phyloP scores from a whole-genome alignment of 768 basidiomycete genomes.

The Suillus paluster region DNA sequence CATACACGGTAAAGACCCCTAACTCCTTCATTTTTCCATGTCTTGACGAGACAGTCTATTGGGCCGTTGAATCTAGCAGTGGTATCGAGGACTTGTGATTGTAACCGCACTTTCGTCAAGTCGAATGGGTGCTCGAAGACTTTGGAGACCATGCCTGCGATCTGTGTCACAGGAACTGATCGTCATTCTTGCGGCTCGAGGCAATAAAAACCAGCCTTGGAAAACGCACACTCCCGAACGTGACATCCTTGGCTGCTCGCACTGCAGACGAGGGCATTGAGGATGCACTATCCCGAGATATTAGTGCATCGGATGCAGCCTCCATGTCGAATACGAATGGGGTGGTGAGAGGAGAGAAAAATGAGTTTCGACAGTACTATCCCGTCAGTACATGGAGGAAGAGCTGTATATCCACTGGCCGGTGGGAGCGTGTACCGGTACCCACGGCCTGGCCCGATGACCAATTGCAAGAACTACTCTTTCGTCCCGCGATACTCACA shows the following conservation, averaged over 20 bases:
- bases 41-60: constrained; percentile 82
- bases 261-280: constrained; percentile 19
- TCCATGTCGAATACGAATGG: constrained; percentile 18
- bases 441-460: too few relatives aligned
- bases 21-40: constrained; percentile 81
- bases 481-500: too few relatives aligned
- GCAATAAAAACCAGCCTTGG: not conserved
- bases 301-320: constrained; percentile 8
- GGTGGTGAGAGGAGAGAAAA: not conserved
- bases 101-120: constrained; percentile 92
- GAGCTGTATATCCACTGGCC: not conserved
- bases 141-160: constrained; percentile 85
- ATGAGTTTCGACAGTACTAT: not conserved
- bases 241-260: constrained; percentile 49
- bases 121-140: constrained; percentile 96
- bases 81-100: constrained; percentile 83
- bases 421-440: too few relatives aligned
- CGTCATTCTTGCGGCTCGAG: not conserved
- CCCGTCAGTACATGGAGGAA: not conserved
- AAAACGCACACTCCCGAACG: constrained; percentile 60
- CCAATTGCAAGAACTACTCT: too few relatives aligned
- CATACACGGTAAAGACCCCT: constrained; percentile 86
- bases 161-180: constrained; percentile 40
- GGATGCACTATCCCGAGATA: constrained; percentile 18
- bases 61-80: constrained; percentile 80